Evolutionary conservation across 208 protist species (phyloP), one percentile per base, ranked within the genome.

Genomic region (Vickermania ingenoplastis): DNA sequence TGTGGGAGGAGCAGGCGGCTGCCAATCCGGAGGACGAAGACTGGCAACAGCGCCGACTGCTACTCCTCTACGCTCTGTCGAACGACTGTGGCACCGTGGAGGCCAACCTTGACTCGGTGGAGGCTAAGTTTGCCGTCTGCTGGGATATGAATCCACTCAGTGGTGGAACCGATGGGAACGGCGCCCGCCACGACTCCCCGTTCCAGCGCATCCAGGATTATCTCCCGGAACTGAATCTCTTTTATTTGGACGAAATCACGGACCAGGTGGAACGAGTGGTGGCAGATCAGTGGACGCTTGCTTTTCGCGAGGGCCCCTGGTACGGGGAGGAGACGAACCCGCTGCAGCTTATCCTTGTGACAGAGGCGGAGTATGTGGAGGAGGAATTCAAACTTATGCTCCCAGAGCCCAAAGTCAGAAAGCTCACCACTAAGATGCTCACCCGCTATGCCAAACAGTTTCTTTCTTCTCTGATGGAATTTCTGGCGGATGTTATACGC

Each of bases 11-110:
- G 29, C 71, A 81, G 29, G 83, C 87, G 57, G 66, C 53, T 7
- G 29, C 63, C 2, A 53, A 63, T n/a, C 31, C 57, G 1, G 71
- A 21, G 3, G 69, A 71, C 29, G 55, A 75, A 85, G 84, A 89
- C 41, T 94, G 88, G 88, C 73, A 81, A 59, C 66, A 75, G 57
- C 75, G 67, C 23, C 88, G 88, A 51, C 70, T 91, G 57, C 68
- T 75, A 3, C 81, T 89, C 60, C 73, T 94, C 31, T 91, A 91
- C 71, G 88, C 88, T 41, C 90, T 92, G 50, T 83, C 74, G 63
- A 94, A 94, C 61, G 88, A 94, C 69, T 90, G 76, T 66, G 80
- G 67, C 36, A 86, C 77, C 0, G 88, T 94, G 30, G 83, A 94
- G 58, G 79, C 69, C 60, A 90, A 94, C 63, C 78, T 94, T 59